Base-by-base conservation (phyloP, 2,329 filamentous ascomycete genomes). In the Elsinoe necatrix region DNA sequence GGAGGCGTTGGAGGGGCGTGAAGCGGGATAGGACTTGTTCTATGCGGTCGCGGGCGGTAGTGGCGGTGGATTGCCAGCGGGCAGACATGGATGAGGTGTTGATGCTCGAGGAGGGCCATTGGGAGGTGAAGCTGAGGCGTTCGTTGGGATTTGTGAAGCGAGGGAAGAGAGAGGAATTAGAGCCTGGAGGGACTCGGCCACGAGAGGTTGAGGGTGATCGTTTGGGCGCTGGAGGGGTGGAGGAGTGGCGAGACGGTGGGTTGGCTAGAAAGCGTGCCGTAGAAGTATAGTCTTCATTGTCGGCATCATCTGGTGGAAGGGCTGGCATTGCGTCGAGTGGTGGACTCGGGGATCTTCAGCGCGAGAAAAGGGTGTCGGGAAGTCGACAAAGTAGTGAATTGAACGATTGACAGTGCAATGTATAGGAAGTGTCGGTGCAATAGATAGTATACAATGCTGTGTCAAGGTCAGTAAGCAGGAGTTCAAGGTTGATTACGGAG, bases 1-100 rank as follows among this genome's bases (percentile, higher is more conserved):
- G 74, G 5, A 82, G 70, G 63, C 80, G 81, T 69, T 95, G 85
- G 57, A 82, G 65, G 0, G 80, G 74, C 12, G 80, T 75, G 54
- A 89, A 74, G 61, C 72, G 48, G 7, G 16, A 16, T 16, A 52
- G 48, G 48, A 52, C 9, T 8, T 25, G 45, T 6, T 50, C 45
- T 23, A 31, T 34, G 45, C 16, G 23, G 3, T 21, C 27, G 25
- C 25, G 25, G 14, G 20, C 4, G 45, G 25, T 27, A 25, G 16
- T 18, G 14, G 45, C 11, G 45, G 45, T 20, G 9, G 21, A 27
- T 25, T 45, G 41, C 45, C 25, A 34, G 45, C 45, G 45, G 45
- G 45, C 25, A 25, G n/a, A 34, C 25, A 50, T 12, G 25, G 45
- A 50, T 23, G 25, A 34, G 45, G 16, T 73, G 61, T 76, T 69